These are phyloP conservation scores for barley (Hordeum vulgare) DNA, from an alignment of 176 grass and related monocot species.

Conservation along the genomic window DNA sequence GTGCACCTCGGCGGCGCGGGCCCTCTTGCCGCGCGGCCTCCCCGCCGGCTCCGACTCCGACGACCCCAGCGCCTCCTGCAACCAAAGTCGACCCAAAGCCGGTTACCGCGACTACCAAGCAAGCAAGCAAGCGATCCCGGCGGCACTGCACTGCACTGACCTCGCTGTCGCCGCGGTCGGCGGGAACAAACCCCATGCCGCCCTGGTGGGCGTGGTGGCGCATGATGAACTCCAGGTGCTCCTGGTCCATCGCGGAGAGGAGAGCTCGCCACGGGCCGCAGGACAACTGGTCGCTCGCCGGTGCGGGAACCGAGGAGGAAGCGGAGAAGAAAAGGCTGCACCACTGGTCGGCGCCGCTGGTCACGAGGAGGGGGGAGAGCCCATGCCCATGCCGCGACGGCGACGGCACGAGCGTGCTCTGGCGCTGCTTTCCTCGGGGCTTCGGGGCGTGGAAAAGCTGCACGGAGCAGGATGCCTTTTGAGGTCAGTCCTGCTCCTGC, in stretches of 20 bases:
- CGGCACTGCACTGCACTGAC: neutral
- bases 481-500: neutral
- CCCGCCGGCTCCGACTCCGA: slow-evolving; percentile 48
- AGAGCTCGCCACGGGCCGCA: neutral
- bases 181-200: slow-evolving; percentile 6
- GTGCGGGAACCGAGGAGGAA: neutral
- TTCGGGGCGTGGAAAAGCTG: slow-evolving; percentile 27
- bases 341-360: neutral
- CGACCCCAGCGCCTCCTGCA: slow-evolving; percentile 58
- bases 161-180: slow-evolving; percentile 33
- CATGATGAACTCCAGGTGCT: slow-evolving; percentile 29
- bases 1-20: slow-evolving; percentile 85
- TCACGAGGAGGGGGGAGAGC: neutral
- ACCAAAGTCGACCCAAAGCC: accelerated
- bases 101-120: neutral
- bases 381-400: slow-evolving; percentile 6
- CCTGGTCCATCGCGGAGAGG: slow-evolving; percentile 9
- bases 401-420: neutral
- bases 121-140: neutral
- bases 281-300: neutral
- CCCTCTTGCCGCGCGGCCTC: slow-evolving; percentile 64
- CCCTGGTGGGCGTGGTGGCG: neutral
- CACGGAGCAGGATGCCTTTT: slow-evolving; percentile 26
- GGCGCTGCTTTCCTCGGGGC: slow-evolving; percentile 8
- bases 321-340: no score